These are phyloP conservation scores for Arachnomyces sp. DNA, from an alignment of 2,329 filamentous ascomycete genomes.

Conservation along the genomic window DNA sequence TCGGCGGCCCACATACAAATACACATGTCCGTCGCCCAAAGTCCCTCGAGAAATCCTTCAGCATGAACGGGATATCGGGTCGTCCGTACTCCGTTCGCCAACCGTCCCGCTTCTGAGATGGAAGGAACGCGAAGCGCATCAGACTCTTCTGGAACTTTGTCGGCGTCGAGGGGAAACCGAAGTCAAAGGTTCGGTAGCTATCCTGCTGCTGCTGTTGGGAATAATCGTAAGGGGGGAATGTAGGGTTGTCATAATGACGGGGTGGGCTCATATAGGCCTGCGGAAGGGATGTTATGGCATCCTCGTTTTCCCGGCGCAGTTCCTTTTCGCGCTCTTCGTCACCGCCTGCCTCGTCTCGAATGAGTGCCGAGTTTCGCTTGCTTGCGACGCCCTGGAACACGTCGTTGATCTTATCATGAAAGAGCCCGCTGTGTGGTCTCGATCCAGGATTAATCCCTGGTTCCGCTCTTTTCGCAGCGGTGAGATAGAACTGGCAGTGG, in stretches of 20 bases:
- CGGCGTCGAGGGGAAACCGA: conserved; percentile 75
- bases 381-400: conserved; percentile 81
- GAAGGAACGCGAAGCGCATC: conserved; percentile 83
- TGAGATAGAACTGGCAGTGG: conserved; percentile 92
- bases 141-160: conserved; percentile 82
- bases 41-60: conserved; percentile 72
- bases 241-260: conserved; percentile 10
- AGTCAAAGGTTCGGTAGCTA: conserved; percentile 49
- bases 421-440: conserved; percentile 61
- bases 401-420: conserved; percentile 81
- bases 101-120: conserved; percentile 52
- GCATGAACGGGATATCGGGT: conserved; percentile 78
- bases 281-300: conserved; percentile 74
- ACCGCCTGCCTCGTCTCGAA: conserved; percentile 71
- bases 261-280: conserved; percentile 32
- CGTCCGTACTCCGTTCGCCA: conserved; percentile 92
- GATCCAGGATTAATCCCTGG: conserved; percentile 42
- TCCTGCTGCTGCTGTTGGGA: conserved; percentile 6
- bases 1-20: conserved; percentile 83
- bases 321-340: conserved; percentile 73
- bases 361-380: conserved; percentile 77
- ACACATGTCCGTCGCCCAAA: conserved; percentile 78
- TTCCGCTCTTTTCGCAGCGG: conserved; percentile 56
- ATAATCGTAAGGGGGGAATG: conserved; percentile 8
- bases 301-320: conserved; percentile 73